These are phyloP conservation scores for Termitomyces sp. DNA, from an alignment of 768 basidiomycete species.

Conservation along the genomic window DNA sequence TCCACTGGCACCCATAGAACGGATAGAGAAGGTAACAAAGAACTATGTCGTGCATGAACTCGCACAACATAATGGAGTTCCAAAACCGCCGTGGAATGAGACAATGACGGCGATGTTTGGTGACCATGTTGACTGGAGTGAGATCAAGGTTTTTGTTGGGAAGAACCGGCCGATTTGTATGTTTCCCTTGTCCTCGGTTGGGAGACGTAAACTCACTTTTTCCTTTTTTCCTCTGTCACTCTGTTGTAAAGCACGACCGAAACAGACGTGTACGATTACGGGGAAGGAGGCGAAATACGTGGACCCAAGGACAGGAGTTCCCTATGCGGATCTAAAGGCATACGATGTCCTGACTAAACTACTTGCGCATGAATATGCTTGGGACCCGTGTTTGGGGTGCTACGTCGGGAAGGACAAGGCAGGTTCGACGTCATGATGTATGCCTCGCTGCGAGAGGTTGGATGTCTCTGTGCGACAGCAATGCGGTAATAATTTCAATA, in stretches of 20 bases:
- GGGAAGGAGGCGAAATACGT: conserved; percentile 72
- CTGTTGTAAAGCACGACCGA: conserved; percentile 48
- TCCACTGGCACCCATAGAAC: conserved; percentile 23
- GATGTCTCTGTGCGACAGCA: not conserved
- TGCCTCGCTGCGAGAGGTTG: too few relatives aligned
- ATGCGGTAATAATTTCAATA: too few relatives aligned
- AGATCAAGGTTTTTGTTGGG: conserved; percentile 55
- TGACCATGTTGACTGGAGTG: conserved; percentile 76
- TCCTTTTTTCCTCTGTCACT: not conserved
- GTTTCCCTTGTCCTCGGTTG: conserved; percentile 13
- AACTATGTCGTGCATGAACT: conserved; percentile 71
- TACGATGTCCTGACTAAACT: conserved; percentile 59
- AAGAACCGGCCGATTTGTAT: conserved; percentile 63
- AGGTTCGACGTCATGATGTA: not conserved
- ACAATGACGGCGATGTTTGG: conserved; percentile 86
- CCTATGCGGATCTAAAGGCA: conserved; percentile 66
- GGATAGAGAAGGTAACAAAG: conserved; percentile 48
- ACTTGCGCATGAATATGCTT: conserved; percentile 64
- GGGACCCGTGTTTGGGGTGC: conserved; percentile 43
- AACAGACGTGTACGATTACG: conserved; percentile 68
- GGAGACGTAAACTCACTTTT: not conserved
- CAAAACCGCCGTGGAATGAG: conserved; percentile 58
- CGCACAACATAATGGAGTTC: conserved; percentile 35
- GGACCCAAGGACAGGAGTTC: conserved; percentile 76
- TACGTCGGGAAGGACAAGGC: conserved; percentile 29